These are phyloP conservation scores for Mycosphaerella sp. DNA, from an alignment of 2,329 filamentous ascomycete species.

Conservation along the genomic window DNA sequence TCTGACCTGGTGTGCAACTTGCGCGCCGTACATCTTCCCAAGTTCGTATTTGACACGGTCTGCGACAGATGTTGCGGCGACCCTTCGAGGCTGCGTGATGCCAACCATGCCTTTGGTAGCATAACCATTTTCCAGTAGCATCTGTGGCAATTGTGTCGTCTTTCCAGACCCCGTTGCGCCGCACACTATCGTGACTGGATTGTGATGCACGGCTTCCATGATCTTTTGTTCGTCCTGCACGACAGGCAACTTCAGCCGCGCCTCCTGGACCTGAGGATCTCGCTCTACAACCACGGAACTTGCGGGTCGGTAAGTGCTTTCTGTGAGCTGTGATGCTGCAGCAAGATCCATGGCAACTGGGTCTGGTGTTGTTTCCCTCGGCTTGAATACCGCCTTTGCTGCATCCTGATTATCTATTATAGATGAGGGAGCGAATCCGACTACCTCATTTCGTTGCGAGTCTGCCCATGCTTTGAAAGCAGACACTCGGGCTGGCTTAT, in stretches of 20 bases:
- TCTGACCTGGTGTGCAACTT: constrained; percentile 84
- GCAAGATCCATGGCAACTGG: constrained; percentile 61
- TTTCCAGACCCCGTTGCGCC: constrained; percentile 96
- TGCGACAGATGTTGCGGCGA: constrained; percentile 94
- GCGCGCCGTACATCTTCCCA: constrained; percentile 60
- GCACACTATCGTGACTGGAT: constrained; percentile 83
- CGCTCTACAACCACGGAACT: constrained; percentile 68
- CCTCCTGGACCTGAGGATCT: constrained; percentile 65
- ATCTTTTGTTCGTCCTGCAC: constrained; percentile 94
- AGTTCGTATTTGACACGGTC: constrained; percentile 84
- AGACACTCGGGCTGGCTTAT: constrained; percentile 45
- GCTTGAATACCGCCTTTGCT: constrained; percentile 56
- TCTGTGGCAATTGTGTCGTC: constrained; percentile 95
- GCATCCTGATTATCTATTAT: constrained; percentile 31
- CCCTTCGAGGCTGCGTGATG: constrained; percentile 87
- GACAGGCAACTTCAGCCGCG: constrained; percentile 74
- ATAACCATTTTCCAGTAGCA: constrained; percentile 89
- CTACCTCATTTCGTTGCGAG: constrained; percentile 73
- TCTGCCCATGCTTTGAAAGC: constrained; percentile 95
- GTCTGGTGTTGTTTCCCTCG: constrained; percentile 63
- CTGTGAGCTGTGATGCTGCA: constrained; percentile 43
- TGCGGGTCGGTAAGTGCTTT: constrained; percentile 58
- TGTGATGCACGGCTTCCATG: constrained; percentile 94
- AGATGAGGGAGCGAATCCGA: constrained; percentile 58
- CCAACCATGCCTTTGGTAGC: constrained; percentile 82